Base-by-base conservation (phyloP, 1,284 basidiomycete species). In the Boletus coffeatus region DNA sequence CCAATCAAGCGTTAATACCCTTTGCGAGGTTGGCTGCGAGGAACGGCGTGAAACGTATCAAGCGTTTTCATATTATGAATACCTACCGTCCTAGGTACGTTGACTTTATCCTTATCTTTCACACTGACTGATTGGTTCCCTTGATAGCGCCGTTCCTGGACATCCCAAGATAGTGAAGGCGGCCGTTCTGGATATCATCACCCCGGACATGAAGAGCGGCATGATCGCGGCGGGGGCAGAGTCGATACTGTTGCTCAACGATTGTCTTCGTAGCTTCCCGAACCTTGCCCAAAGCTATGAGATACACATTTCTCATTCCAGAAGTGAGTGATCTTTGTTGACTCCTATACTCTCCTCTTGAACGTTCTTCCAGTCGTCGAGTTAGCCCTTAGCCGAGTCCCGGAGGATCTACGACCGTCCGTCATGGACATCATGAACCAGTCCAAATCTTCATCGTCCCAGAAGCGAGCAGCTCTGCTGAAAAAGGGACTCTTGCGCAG, bases 21-120 rank as follows among this genome's bases (percentile, higher is more conserved):
- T 96, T 98, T 74, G 94, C 95, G 9, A 82, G 94, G 56, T 80
- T 93, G 50, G 93, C 93, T 16, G 93, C 92, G 0, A 81, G 91
- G 62, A 83, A 82, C 14, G 85, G 85, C 57, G 83, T 86, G 58
- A 85, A 84, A 67, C 80, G 96, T 50, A 94, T 97, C 74, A 98
- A 98, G 76, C 84, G 95, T 16, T 97, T 91, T 76, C 90, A 94
- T 74, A 88, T 96, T 39, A 83, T 87, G 37, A 84, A 89, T 64
- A 84, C 87, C 10, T 94, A 87, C 72, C 77, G 81, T 52, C 83
- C 87, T 2, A 85, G 80, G 89, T 89, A 68, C 55, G 77, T 76
- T 57, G 7, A 59, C 1, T 2, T 1, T 25, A 48, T 48, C 1
- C 5, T 9, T 3, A 3, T 41, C 10, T 25, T 1, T 2, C 41